Evolutionary conservation across 176 grass and related monocot genomes (phyloP).

Genomic region (Rhynchospora pubera): DNA sequence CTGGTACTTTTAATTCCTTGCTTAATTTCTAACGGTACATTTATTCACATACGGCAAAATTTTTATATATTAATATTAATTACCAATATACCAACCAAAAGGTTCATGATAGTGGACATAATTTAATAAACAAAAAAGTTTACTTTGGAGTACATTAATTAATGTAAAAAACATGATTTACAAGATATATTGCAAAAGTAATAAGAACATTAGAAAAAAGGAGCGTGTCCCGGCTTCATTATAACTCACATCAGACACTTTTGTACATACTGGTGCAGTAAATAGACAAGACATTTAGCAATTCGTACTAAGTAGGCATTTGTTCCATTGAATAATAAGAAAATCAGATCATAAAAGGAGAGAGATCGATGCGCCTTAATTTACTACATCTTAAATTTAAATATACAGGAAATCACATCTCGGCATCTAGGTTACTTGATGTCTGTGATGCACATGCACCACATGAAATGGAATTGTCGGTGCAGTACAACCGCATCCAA

Average conservation of each 20-base stretch:
- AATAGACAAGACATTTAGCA: neutral
- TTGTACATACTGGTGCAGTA: no score
- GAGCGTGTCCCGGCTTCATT: no score
- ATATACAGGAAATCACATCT: neutral
- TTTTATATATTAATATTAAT: no score
- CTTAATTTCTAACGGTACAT: neutral
- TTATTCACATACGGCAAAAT: neutral
- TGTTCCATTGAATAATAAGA: neutral
- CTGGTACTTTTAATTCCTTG: neutral
- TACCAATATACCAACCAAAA: neutral
- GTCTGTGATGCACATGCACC: neutral
- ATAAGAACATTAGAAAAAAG: no score
- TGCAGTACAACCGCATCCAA: conserved; percentile 30
- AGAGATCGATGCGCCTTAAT: neutral
- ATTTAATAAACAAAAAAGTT: neutral
- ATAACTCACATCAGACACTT: no score
- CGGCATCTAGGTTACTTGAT: neutral
- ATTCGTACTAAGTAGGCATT: neutral
- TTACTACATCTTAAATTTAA: neutral
- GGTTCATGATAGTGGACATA: neutral
- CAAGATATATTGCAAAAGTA: no score
- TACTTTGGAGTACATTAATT: no score
- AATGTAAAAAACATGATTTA: no score
- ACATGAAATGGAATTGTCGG: neutral
- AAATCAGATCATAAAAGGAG: neutral